Conservation (phyloP, 257 asterid genomes). For the Leptodermis oblonga region DNA sequence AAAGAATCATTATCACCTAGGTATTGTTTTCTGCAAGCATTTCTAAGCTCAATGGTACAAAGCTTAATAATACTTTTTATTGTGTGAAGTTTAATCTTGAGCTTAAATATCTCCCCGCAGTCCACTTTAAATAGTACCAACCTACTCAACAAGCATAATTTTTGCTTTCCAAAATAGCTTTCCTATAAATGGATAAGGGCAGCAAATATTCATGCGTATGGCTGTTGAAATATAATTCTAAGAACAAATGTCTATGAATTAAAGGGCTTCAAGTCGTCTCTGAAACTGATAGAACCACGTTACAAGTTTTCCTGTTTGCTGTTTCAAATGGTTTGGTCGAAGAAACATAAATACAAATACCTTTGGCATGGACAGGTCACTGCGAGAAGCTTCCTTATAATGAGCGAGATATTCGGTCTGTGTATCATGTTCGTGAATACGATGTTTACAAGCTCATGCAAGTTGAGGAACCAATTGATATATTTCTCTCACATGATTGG, state of each 20-base stretch:
- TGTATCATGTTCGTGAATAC: constrained; percentile 93
- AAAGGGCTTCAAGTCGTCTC: neutral
- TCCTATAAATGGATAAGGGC: neutral
- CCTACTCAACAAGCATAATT: neutral
- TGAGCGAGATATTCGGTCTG: constrained; percentile 69
- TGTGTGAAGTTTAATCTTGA: neutral
- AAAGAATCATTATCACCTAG: constrained; percentile 53
- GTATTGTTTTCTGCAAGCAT: constrained; percentile 31
- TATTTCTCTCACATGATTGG: constrained; percentile 98
- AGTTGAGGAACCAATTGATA: constrained; percentile 88
- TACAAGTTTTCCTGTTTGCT: neutral
- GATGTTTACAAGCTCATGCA: constrained; percentile 91
- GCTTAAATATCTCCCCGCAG: neutral
- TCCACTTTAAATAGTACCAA: neutral
- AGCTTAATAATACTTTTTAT: neutral
- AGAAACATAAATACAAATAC: constrained; percentile 9
- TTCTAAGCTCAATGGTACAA: neutral
- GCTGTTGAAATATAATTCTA: neutral
- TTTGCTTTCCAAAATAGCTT: neutral
- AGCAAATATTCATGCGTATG: neutral
- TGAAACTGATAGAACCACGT: neutral
- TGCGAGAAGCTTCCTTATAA: constrained; percentile 79
- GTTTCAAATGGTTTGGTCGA: constrained; percentile 8
- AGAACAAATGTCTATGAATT: neutral
- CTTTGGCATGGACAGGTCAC: constrained; percentile 66